Evolutionary conservation across 2,329 filamentous ascomycete genomes (phyloP).

Genomic region (Hypoxylon sp.): DNA sequence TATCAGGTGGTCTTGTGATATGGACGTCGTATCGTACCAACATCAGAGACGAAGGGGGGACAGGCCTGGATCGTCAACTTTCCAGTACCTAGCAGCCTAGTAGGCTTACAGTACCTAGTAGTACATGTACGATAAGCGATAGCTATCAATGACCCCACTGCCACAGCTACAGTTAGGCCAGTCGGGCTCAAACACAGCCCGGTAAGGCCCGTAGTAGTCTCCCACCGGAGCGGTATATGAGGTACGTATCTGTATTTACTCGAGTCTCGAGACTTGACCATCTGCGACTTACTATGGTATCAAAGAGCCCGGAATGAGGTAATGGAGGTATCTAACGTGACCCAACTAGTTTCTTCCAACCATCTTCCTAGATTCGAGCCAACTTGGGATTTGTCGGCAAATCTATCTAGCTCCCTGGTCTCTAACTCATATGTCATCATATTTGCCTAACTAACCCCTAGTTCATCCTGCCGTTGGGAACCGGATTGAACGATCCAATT

Average conservation of each 20-base stretch:
- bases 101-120: constrained; percentile 6
- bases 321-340: constrained; percentile 15
- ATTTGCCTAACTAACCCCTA: constrained; percentile 34
- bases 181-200: constrained; percentile 7
- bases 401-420: constrained; percentile 26
- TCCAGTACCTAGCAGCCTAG: not conserved
- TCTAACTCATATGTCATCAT: constrained; percentile 32
- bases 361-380: constrained; percentile 4
- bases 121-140: constrained; percentile 11
- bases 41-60: not conserved
- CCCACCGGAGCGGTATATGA: not conserved
- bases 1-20: constrained; percentile 23
- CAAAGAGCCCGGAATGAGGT: constrained; percentile 29
- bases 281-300: constrained; percentile 21
- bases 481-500: constrained; percentile 32
- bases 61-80: not conserved
- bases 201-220: constrained; percentile 16
- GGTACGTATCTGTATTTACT: not conserved
- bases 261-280: not conserved
- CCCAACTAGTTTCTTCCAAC: not conserved
- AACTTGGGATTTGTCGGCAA: constrained; percentile 13
- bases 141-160: constrained; percentile 15
- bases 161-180: constrained; percentile 16
- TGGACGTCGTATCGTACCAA: constrained; percentile 16
- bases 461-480: constrained; percentile 19